Conservation (phyloP, 805 yeast genomes). For the Saccharomycopsis guyanensis region DNA sequence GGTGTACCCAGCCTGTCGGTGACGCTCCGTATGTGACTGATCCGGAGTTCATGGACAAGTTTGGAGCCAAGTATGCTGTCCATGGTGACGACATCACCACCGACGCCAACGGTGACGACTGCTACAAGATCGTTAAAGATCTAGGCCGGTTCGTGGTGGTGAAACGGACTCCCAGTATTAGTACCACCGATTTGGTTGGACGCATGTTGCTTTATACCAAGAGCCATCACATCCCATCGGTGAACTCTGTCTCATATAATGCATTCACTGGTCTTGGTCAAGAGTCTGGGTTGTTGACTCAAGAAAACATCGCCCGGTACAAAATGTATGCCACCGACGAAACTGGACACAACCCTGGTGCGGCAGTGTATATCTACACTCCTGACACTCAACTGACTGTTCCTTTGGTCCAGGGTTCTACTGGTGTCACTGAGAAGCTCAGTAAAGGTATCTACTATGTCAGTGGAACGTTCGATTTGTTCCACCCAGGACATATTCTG, state of each 20-base stretch:
- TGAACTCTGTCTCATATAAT: conserved; percentile 17
- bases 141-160: conserved; percentile 85
- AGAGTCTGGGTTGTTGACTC: conserved; percentile 16
- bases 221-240: conserved; percentile 43
- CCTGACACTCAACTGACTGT: conserved; percentile 26
- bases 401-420: conserved; percentile 31
- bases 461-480: conserved; percentile 85
- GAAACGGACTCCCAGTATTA: conserved; percentile 86
- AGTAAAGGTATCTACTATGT: conserved; percentile 38
- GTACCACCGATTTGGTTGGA: conserved; percentile 91
- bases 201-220: conserved; percentile 64
- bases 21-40: conserved; percentile 92
- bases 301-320: conserved; percentile 37
- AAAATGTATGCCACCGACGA: conserved; percentile 51
- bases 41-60: conserved; percentile 66
- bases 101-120: conserved; percentile 91
- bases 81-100: conserved; percentile 98
- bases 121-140: conserved; percentile 78
- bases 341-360: conserved; percentile 52
- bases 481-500: conserved; percentile 88
- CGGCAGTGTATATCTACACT: conserved; percentile 45
- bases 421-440: conserved; percentile 20
- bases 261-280: conserved; percentile 22
- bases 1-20: conserved; percentile 68
- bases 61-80: conserved; percentile 82